These are phyloP conservation scores for Fraxinus baroniana DNA, from an alignment of 305 asterid genomes.

Conservation along the genomic window DNA sequence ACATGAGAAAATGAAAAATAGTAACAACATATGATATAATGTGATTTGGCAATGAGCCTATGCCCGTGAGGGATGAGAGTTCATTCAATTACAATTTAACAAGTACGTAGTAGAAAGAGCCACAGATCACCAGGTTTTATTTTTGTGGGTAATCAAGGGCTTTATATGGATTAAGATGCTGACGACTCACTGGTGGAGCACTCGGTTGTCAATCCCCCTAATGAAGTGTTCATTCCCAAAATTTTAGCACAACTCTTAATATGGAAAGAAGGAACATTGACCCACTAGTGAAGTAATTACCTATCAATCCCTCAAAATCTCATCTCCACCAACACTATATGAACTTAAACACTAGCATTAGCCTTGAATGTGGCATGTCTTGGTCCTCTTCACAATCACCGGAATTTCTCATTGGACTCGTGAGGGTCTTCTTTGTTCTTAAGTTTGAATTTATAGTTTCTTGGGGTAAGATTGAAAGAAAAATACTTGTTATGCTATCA, in stretches of 20 bases:
- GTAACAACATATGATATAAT: neutral
- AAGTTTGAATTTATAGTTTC: neutral
- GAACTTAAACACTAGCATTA: conserved; percentile 3
- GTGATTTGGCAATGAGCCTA: neutral
- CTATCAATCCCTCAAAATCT: neutral
- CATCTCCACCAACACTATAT: neutral
- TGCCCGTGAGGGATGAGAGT: neutral
- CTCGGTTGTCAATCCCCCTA: neutral
- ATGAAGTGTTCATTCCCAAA: neutral
- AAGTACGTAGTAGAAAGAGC: neutral
- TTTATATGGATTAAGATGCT: neutral
- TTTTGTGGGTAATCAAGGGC: neutral
- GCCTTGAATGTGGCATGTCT: conserved; percentile 4
- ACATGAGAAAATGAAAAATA: neutral
- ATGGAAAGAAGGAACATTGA: neutral
- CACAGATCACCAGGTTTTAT: neutral
- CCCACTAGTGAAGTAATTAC: neutral
- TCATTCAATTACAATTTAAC: neutral
- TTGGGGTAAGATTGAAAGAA: conserved; percentile 10
- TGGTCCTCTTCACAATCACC: neutral
- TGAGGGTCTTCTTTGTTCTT: neutral
- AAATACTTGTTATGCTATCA: neutral
- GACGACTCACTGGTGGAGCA: neutral
- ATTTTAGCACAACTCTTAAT: neutral
- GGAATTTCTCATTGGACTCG: neutral